These are phyloP conservation scores for Fraxinus cuspidata DNA, from an alignment of 257 asterid genomes.

Conservation along the genomic window DNA sequence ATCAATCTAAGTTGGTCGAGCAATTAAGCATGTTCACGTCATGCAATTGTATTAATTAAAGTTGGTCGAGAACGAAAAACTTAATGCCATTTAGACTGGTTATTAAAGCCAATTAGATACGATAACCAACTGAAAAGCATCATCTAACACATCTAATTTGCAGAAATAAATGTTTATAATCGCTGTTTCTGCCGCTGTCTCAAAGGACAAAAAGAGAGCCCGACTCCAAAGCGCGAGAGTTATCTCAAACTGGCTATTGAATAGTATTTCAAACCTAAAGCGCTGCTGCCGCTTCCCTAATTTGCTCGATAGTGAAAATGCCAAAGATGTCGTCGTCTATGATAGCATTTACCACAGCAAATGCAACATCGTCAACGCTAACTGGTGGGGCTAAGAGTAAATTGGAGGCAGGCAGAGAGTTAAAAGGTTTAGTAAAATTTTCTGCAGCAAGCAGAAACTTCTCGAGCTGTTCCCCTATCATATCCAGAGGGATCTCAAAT, in stretches of 20 bases:
- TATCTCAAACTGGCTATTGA: background rate
- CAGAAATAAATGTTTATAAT: background rate
- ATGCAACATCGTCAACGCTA: conserved; percentile 83
- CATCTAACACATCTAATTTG: background rate
- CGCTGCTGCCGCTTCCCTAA: conserved; percentile 86
- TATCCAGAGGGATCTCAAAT: conserved; percentile 81
- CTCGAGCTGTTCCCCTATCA: conserved; percentile 85
- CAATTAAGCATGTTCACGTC: background rate
- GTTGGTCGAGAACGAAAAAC: no score
- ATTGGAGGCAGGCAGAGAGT: conserved; percentile 87
- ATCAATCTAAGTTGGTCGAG: background rate
- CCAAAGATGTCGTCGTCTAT: conserved; percentile 82
- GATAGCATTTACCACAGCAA: conserved; percentile 70
- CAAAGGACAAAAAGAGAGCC: background rate
- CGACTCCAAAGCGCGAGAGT: background rate
- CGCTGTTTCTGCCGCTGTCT: background rate
- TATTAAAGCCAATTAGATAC: background rate
- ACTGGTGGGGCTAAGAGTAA: conserved; percentile 83
- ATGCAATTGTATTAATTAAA: no score
- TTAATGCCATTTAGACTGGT: no score
- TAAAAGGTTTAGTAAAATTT: conserved; percentile 74
- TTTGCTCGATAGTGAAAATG: conserved; percentile 83
- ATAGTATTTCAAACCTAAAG: conserved; percentile 37
- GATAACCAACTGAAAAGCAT: background rate
- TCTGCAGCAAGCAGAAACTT: conserved; percentile 55